Conservation (phyloP, 31 red algal genomes). For the Odonthalia washingtoniensis region DNA sequence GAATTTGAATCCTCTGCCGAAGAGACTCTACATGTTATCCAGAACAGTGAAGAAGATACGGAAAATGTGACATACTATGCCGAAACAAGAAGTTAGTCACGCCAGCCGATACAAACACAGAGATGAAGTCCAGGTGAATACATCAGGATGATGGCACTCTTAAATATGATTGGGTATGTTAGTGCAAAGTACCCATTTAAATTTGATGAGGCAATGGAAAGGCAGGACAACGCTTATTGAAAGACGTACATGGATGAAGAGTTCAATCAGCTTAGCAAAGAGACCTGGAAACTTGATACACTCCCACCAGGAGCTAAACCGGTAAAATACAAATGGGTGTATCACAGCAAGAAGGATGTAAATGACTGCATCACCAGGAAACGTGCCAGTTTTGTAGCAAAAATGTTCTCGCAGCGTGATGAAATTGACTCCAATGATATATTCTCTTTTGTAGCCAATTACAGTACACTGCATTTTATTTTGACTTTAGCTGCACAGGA, state of each 20-base stretch:
- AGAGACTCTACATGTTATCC: too few species aligned
- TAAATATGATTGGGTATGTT: too few species aligned
- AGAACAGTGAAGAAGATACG: too few species aligned
- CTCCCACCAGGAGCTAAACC: constrained; percentile 18
- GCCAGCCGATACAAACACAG: too few species aligned
- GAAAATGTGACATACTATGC: too few species aligned
- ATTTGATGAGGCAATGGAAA: too few species aligned
- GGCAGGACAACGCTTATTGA: too few species aligned
- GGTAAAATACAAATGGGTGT: constrained; percentile 43
- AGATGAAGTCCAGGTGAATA: too few species aligned
- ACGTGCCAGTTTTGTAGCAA: constrained; percentile 37
- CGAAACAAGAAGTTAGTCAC: too few species aligned
- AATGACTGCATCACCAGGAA: constrained; percentile 9
- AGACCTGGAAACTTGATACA: constrained; percentile 29
- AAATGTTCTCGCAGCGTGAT: constrained; percentile 26
- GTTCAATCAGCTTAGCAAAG: not conserved
- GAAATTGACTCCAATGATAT: constrained; percentile 48
- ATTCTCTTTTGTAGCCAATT: constrained; percentile 17
- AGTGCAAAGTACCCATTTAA: too few species aligned
- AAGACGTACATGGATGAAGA: not conserved
- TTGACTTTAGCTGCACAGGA: not conserved
- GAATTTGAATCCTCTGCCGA: too few species aligned
- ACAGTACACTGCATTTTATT: constrained; percentile 9
- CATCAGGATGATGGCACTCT: too few species aligned
- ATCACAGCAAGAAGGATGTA: not conserved